Evolutionary conservation across 768 basidiomycete species (phyloP).

Genomic region (Macrolepiota albuminosa): DNA sequence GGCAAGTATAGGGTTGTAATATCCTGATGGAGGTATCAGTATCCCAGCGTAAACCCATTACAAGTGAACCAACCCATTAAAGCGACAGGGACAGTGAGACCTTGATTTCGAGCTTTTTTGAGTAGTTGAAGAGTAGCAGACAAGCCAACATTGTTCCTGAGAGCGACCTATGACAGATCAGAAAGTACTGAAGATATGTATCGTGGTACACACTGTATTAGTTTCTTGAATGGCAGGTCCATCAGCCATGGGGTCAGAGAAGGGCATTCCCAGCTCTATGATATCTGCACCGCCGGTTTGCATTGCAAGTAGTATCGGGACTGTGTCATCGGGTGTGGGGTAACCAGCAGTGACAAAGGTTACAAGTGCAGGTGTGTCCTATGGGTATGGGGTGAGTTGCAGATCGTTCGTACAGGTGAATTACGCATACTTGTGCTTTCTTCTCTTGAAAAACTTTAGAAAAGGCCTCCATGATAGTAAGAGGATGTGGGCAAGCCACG

Average conservation of each 20-base stretch:
- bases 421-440: conserved; percentile 42
- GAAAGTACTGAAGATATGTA: background rate
- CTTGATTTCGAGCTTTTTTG: conserved; percentile 73
- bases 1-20: conserved; percentile 94
- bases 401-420: background rate
- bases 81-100: conserved; percentile 82
- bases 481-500: conserved; percentile 20
- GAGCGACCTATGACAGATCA: conserved; percentile 58
- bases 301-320: conserved; percentile 86
- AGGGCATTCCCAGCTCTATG: conserved; percentile 93
- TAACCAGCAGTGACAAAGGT: conserved; percentile 96
- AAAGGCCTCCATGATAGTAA: conserved; percentile 58
- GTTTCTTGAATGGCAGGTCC: conserved; percentile 90
- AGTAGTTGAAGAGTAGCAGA: conserved; percentile 68
- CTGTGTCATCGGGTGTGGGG: conserved; percentile 74
- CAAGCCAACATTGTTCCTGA: conserved; percentile 79
- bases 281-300: conserved; percentile 91
- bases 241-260: conserved; percentile 96
- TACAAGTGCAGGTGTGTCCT: conserved; percentile 63
- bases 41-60: background rate
- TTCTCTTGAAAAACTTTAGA: conserved; percentile 67
- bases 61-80: conserved; percentile 70
- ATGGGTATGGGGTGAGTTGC: background rate
- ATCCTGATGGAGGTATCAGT: conserved; percentile 49
- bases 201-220: conserved; percentile 66